Percentiles rank a stretch among this genome's conserved stretches.
Evolutionary conservation across 1,139 yeast genomes (phyloP).

Genomic region (Scheffersomyces titani): DNA sequence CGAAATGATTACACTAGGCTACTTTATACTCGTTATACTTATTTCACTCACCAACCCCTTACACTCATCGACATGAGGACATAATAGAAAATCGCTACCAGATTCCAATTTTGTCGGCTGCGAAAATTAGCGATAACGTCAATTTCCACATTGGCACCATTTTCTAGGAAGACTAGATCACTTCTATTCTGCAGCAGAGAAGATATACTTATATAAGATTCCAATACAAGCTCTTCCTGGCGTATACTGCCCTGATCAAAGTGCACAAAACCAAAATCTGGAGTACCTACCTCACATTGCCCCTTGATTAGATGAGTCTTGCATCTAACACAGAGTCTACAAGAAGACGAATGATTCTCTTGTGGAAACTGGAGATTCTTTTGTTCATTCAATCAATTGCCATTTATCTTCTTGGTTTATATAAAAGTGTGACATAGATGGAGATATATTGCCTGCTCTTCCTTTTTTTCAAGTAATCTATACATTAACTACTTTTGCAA

Average conservation of each 20-base stretch:
- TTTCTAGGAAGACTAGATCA: background rate
- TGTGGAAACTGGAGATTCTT: background rate
- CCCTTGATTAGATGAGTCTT: background rate
- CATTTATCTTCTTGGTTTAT: background rate
- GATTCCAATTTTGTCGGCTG: background rate
- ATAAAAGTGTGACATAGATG: background rate
- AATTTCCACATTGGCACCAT: background rate
- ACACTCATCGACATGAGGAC: background rate
- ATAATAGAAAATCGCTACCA: background rate
- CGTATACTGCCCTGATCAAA: background rate
- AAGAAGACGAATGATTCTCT: background rate
- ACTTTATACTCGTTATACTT: no score
- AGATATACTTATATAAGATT: background rate
- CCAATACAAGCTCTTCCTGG: background rate
- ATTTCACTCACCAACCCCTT: no score
- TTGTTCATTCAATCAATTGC: background rate
- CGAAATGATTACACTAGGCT: background rate
- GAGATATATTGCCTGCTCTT: background rate
- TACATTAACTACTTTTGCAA: background rate
- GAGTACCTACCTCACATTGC: no score
- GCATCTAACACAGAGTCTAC: background rate
- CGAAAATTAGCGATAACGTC: background rate
- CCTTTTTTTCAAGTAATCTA: background rate
- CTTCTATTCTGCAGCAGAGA: background rate
- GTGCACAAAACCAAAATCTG: background rate